Percentiles rank a stretch among this genome's conserved stretches.
These are phyloP conservation scores for Plasmodiophora brassicae DNA, from an alignment of 208 protist species.

Conservation along the genomic window DNA sequence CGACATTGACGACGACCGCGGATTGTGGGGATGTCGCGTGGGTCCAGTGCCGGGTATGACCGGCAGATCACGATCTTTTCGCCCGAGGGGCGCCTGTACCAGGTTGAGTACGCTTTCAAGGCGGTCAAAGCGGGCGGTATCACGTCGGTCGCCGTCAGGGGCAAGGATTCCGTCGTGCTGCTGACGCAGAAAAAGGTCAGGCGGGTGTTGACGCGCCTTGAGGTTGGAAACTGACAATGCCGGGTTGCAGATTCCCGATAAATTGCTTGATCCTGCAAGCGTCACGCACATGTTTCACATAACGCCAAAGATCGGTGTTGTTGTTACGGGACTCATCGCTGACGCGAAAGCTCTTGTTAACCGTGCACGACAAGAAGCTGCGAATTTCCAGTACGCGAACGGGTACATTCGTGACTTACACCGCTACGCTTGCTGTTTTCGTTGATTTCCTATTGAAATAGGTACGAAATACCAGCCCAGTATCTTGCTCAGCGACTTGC, in stretches of 20 bases:
- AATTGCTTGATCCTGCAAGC: slow-evolving; percentile 85
- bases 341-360: slow-evolving; percentile 37
- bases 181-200: slow-evolving; percentile 94
- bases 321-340: slow-evolving; percentile 84
- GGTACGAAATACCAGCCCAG: slow-evolving; percentile 87
- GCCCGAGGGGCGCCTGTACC: slow-evolving; percentile 94
- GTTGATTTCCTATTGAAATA: too few relatives aligned
- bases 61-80: slow-evolving; percentile 97
- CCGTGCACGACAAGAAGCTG: slow-evolving; percentile 80
- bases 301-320: slow-evolving; percentile 81
- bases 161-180: slow-evolving; percentile 82
- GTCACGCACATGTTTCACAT: slow-evolving; percentile 90
- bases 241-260: slow-evolving; percentile 82
- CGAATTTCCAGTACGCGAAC: slow-evolving; percentile 87
- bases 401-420: slow-evolving; percentile 65
- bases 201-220: too few relatives aligned
- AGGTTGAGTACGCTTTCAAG: slow-evolving; percentile 98
- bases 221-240: background rate
- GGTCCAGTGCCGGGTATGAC: slow-evolving; percentile 81
- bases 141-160: slow-evolving; percentile 87
- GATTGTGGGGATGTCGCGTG: slow-evolving; percentile 59
- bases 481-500: slow-evolving; percentile 90
- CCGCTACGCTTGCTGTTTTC: slow-evolving; percentile 60
- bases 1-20: too few relatives aligned
- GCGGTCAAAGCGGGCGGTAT: slow-evolving; percentile 89